These are phyloP conservation scores for Sclerotinia minor DNA, from an alignment of 2,329 filamentous ascomycete genomes.

Conservation along the genomic window DNA sequence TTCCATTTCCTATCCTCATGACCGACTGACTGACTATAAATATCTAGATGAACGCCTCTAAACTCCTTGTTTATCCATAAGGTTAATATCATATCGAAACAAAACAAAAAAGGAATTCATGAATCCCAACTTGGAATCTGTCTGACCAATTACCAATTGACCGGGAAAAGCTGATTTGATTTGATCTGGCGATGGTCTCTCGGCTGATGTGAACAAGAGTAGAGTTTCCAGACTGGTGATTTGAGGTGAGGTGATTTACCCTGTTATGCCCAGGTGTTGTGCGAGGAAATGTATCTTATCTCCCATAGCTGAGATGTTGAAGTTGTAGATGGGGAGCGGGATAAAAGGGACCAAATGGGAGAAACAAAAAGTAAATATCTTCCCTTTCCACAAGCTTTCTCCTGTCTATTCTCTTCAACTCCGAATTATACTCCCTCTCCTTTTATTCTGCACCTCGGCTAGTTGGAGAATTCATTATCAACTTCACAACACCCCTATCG, in stretches of 20 bases:
- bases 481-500: slow-evolving; percentile 51
- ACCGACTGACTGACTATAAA: too few species aligned
- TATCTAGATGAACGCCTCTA: not conserved
- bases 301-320: not conserved
- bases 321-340: not conserved
- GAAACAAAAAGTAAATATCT: not conserved
- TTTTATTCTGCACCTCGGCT: not conserved
- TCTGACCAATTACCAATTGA: not conserved
- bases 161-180: not conserved
- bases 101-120: not conserved
- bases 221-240: not conserved
- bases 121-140: too few species aligned
- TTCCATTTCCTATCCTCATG: not conserved
- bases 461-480: too few species aligned
- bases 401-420: not conserved
- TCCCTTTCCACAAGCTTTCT: not conserved
- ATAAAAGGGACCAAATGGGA: not conserved
- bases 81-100: not conserved
- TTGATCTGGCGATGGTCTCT: not conserved
- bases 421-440: not conserved
- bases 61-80: slow-evolving; percentile 1
- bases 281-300: not conserved
- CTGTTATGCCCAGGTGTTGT: not conserved
- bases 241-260: not conserved
- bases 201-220: not conserved